A percentile compares a stretch with the other conserved stretches of the same genome.
phyloP scores from a whole-genome alignment of 2,329 filamentous ascomycete genomes.

The Trichocomaceae sp. region DNA sequence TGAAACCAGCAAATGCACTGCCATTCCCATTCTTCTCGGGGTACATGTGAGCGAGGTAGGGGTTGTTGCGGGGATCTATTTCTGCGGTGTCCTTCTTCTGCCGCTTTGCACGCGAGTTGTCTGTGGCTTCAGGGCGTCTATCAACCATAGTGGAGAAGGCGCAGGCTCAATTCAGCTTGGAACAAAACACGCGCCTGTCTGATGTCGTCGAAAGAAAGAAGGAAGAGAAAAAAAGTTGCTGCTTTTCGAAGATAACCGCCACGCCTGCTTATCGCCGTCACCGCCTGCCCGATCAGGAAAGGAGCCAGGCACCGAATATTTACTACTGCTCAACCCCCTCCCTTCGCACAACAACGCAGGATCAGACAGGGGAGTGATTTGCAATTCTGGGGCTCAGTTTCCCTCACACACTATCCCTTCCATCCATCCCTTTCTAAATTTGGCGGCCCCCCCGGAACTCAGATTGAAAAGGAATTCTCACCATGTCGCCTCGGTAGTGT shows the following conservation, averaged over 20 bases:
- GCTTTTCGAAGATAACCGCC: constrained; percentile 13
- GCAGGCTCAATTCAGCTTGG: too few relatives aligned
- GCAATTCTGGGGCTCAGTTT: not conserved
- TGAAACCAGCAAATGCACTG: constrained; percentile 59
- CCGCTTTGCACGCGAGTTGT: constrained; percentile 47
- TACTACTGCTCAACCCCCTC: not conserved
- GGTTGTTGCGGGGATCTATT: constrained; percentile 59
- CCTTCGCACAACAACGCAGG: constrained; percentile 4
- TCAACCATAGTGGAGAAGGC: constrained; percentile 44
- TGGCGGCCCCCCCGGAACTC: not conserved
- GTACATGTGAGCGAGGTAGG: constrained; percentile 88
- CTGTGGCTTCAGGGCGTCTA: constrained; percentile 49
- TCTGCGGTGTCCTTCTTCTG: constrained; percentile 46
- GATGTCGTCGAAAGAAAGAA: constrained; percentile 1
- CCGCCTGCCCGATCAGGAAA: constrained; percentile 10
- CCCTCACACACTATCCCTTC: not conserved
- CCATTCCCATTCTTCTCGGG: constrained; percentile 43
- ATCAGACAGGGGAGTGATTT: not conserved
- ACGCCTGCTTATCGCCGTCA: constrained; percentile 11
- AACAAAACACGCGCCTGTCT: not conserved
- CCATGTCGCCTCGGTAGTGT: constrained; percentile 3
- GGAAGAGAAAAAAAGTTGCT: constrained; percentile 19
- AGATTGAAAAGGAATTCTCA: not conserved
- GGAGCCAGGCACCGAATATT: constrained; percentile 5
- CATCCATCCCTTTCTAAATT: not conserved